A percentile compares a stretch with the other conserved stretches of the same genome.
Conservation (phyloP, 129 eudicot genomes). For the Flaveria trinervia region DNA sequence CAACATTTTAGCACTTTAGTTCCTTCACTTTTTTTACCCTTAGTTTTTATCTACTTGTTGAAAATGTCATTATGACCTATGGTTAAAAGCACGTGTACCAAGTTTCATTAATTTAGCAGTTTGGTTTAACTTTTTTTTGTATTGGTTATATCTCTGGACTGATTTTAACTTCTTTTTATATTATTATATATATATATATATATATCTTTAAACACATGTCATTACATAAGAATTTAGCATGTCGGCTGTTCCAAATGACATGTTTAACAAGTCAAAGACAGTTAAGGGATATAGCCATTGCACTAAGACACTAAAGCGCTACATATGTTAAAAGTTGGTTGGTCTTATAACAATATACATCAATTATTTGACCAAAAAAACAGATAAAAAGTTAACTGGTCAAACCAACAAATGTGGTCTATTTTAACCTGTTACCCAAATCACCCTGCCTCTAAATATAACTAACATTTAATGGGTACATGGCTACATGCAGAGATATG, state of each 20-base stretch:
- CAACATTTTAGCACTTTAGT: background rate
- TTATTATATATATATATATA: background rate
- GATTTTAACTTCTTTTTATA: background rate
- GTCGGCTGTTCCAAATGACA: background rate
- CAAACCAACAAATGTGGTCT: background rate
- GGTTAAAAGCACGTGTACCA: background rate
- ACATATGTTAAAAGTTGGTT: background rate
- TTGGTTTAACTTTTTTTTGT: background rate
- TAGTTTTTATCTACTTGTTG: background rate
- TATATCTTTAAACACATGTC: background rate
- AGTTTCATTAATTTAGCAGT: background rate
- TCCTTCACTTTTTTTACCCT: background rate
- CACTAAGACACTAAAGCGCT: background rate
- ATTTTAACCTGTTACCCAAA: background rate
- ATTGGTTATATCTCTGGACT: background rate
- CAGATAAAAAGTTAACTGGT: background rate
- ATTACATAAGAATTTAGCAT: conserved; percentile 1
- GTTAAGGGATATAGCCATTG: background rate
- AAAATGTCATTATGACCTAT: background rate
- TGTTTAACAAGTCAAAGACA: background rate
- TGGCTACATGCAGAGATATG: conserved; percentile 48
- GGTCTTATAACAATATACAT: background rate
- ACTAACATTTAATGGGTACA: conserved; percentile 25
- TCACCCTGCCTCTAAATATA: background rate
- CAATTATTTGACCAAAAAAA: background rate